These are phyloP conservation scores for Fusarium palustre DNA, from an alignment of 2,329 filamentous ascomycete genomes.

Conservation along the genomic window DNA sequence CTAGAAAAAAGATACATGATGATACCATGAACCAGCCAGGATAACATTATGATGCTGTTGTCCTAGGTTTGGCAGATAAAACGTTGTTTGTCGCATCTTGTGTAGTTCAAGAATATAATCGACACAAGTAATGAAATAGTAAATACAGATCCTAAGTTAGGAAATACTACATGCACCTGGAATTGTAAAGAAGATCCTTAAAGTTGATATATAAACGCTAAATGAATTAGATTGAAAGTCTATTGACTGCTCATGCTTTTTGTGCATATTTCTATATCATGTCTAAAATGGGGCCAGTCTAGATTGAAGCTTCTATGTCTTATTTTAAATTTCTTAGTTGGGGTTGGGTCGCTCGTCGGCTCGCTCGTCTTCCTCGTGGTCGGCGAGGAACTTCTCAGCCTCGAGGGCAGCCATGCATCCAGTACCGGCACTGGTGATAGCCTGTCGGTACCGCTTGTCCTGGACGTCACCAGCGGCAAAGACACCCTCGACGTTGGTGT, in stretches of 20 bases:
- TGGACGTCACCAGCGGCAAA: conserved; percentile 98
- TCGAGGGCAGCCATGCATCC: conserved; percentile 97
- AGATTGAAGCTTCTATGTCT: conserved; percentile 31
- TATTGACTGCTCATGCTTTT: conserved; percentile 33
- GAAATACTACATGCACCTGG: not conserved
- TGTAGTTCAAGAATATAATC: not conserved
- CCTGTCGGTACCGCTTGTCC: conserved; percentile 98
- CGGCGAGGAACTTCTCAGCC: conserved; percentile 91
- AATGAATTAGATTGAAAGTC: conserved; percentile 28
- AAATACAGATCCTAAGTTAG: conserved; percentile 3
- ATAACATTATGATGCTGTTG: conserved; percentile 33
- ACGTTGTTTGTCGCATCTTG: conserved; percentile 10
- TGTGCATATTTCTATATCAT: conserved; percentile 36
- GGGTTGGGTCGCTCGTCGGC: conserved; percentile 29
- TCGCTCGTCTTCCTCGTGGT: conserved; percentile 65
- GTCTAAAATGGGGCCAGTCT: conserved; percentile 41
- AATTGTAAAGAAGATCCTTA: not conserved
- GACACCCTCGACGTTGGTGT: conserved; percentile 89
- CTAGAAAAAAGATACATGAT: conserved; percentile 36
- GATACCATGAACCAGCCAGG: conserved; percentile 31
- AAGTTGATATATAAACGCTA: conserved; percentile 3
- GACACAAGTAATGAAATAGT: conserved; percentile 24
- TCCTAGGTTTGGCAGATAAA: conserved; percentile 21
- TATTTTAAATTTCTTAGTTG: conserved; percentile 24
- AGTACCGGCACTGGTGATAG: conserved; percentile 95